phyloP scores from a whole-genome alignment of 257 asterid genomes.

The Avicennia marina region DNA sequence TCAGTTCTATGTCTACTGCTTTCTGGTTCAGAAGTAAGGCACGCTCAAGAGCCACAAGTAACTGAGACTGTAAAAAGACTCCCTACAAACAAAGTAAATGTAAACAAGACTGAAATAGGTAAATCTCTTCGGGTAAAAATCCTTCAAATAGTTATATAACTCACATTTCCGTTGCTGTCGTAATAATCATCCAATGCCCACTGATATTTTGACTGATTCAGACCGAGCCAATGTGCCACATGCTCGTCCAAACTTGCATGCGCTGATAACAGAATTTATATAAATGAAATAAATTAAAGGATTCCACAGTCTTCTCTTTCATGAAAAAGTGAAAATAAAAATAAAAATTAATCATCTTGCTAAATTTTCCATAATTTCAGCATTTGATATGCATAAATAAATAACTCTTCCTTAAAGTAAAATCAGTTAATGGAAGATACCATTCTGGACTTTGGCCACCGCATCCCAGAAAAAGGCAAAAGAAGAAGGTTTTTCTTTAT shows the following conservation, averaged over 20 bases:
- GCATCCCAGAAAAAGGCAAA: constrained; percentile 82
- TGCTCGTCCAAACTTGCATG: constrained; percentile 84
- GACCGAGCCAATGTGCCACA: constrained; percentile 92
- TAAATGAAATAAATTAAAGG: background rate
- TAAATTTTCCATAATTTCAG: background rate
- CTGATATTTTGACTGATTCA: constrained; percentile 92
- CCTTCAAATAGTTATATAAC: background rate
- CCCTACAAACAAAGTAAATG: background rate
- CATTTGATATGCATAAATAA: no score
- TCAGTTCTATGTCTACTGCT: background rate
- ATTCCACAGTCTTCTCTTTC: background rate
- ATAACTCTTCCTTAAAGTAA: no score
- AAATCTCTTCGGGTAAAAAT: background rate
- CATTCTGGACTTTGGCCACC: constrained; percentile 76
- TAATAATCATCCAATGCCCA: constrained; percentile 92
- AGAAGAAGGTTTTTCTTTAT: constrained; percentile 40
- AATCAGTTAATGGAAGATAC: no score
- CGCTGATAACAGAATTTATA: constrained; percentile 33
- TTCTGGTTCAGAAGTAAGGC: background rate
- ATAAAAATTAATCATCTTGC: background rate
- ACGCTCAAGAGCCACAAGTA: background rate
- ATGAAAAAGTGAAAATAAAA: background rate
- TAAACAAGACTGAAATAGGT: background rate
- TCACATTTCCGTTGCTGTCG: constrained; percentile 57
- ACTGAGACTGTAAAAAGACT: background rate